These are phyloP conservation scores for Talaromyces sp. DNA, from an alignment of 2,329 filamentous ascomycete genomes.

Conservation along the genomic window DNA sequence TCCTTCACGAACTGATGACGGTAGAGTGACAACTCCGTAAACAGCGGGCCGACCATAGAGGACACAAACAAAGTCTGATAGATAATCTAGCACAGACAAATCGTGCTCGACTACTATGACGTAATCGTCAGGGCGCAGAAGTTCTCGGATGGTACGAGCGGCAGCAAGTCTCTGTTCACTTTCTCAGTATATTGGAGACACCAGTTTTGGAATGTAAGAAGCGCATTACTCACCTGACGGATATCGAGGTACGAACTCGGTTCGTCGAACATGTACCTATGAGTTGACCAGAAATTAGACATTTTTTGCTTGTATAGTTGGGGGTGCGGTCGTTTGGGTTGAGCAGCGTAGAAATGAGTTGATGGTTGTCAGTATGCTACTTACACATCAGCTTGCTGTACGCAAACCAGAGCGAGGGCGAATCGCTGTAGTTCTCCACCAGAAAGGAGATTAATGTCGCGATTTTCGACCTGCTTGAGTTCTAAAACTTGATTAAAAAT, in stretches of 20 bases:
- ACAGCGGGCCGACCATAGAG: slow-evolving; percentile 93
- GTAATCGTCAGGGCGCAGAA: slow-evolving; percentile 85
- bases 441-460: slow-evolving; percentile 84
- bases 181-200: not conserved
- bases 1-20: slow-evolving; percentile 92
- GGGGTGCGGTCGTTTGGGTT: not conserved
- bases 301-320: not conserved
- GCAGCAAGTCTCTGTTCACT: slow-evolving; percentile 89
- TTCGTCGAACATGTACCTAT: slow-evolving; percentile 96
- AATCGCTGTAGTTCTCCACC: slow-evolving; percentile 98
- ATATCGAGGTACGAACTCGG: slow-evolving; percentile 99
- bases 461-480: slow-evolving; percentile 81
- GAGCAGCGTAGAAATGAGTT: not conserved
- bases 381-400: slow-evolving; percentile 88
- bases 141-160: slow-evolving; percentile 84
- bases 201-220: not conserved
- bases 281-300: not conserved
- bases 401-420: slow-evolving; percentile 90
- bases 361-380: slow-evolving; percentile 18
- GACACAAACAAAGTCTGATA: slow-evolving; percentile 97
- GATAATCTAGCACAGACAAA: slow-evolving; percentile 95
- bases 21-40: slow-evolving; percentile 95
- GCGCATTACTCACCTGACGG: slow-evolving; percentile 9
- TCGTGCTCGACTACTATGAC: slow-evolving; percentile 99
- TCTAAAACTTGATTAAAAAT: slow-evolving; percentile 48